A percentile compares a stretch with the other conserved stretches of the same genome.
These are phyloP conservation scores for Fraxinus anomala DNA, from an alignment of 257 asterid species.

Conservation along the genomic window DNA sequence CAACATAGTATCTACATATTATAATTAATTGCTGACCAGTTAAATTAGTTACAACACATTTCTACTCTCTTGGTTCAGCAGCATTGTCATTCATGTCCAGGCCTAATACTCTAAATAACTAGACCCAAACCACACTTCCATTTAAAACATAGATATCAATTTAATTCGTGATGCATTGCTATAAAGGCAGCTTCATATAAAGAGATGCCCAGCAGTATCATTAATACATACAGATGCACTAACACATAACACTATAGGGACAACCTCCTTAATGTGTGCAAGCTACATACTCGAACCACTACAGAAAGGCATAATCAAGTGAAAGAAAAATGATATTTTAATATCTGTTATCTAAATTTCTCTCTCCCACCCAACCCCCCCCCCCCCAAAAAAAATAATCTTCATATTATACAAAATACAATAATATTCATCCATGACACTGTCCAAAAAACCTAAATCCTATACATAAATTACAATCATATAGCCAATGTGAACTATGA, in stretches of 20 bases:
- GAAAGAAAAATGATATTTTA: not conserved
- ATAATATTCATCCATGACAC: not conserved
- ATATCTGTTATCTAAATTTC: slow-evolving; percentile 1
- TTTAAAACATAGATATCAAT: not conserved
- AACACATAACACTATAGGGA: not conserved
- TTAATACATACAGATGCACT: not conserved
- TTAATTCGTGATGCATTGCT: not conserved
- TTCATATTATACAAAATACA: not conserved
- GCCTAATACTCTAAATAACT: not conserved
- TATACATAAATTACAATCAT: not conserved
- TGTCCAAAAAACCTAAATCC: slow-evolving; percentile 2
- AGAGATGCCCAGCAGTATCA: not conserved
- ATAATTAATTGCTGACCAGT: not conserved
- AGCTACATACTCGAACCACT: not conserved
- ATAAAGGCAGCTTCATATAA: not conserved
- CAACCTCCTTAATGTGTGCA: not conserved
- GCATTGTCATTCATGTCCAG: not conserved
- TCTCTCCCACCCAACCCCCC: too few relatives aligned
- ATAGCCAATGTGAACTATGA: not conserved
- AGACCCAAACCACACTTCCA: not conserved
- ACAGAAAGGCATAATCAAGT: not conserved
- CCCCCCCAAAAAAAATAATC: not conserved
- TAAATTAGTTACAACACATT: not conserved
- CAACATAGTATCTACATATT: not conserved
- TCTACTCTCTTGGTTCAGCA: not conserved